Base-by-base conservation (phyloP, 257 asterid genomes). In the Cruciata laevipes region DNA sequence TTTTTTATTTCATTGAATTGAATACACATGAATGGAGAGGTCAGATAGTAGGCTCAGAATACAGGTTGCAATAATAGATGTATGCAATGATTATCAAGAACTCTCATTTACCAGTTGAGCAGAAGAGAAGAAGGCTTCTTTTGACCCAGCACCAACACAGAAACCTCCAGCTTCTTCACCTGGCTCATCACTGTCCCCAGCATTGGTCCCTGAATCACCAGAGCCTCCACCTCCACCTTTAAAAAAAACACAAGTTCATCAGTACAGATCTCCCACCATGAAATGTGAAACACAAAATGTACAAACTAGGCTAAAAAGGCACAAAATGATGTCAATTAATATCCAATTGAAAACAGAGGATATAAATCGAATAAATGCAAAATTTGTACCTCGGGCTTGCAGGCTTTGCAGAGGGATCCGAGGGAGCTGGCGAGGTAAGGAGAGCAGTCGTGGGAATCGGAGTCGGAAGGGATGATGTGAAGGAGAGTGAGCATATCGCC, bases 181-280 rank as follows among this genome's bases (percentile, higher is more conserved):
- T 92, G 98, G 83, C 86, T 87, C 82, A 84, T 80, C 14, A 89
- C 85, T 7, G 95, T 89, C n/a, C 74, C 88, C 86, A 89, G 72
- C 69, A 77, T 87, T 71, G 93, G 93, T 13, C 98, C 98, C 81
- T 87, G 87, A 35, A 92, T 76, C 21, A 89, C 95, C 13, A 92
- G 72, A 75, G 97, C 96, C 75, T 92, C 98, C 47, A 92, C 93
- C 71, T 92, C 97, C 73, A 89, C 98, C 98, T 88, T 88, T 49
- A 24, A 18, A 67, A 59, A 59, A 0, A 6, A 27, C 27, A 16
- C 47, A n/a, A n/a, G n/a, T n/a, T n/a, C n/a, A n/a, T n/a, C n/a
- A n/a, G n/a, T n/a, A 61, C 66, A 61, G 66, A 61, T 61, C 66
- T 32, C 62, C 31, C 33, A 24, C 31, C 32, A 42, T 42, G 51